Evolutionary conservation across 164 flowering plant species (phyloP), one percentile per base, ranked within the genome.

Genomic region (Litsea cubeba): DNA sequence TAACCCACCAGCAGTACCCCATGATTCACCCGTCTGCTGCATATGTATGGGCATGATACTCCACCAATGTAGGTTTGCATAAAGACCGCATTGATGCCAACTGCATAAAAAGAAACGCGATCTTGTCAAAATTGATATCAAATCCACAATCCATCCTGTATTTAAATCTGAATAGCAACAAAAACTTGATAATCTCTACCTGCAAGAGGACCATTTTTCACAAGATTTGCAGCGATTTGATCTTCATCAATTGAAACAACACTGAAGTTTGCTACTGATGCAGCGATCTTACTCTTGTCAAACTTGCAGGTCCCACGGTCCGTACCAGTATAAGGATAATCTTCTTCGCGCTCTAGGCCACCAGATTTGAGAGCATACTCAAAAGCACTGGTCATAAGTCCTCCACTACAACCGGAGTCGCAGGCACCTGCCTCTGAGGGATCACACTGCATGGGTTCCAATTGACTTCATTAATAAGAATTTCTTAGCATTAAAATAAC

Each of bases 151-250:
- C 18, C 60, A 54, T 54, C 60, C 60, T 17, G n/a, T 17, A 14
- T 54, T 20, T 54, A 5, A 54, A 54, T 54, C n/a, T 54, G 4
- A 54, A 54, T 15, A 2, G 58, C 25, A n/a, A 68, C 3, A 58
- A 50, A 3, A 46, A 30, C 24, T 50, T 3, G 10, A 3, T 12
- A 24, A 14, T 25, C 17, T n/a, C 57, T 75, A 93, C 99, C 89
- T 76, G 99, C 93, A 81, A 93, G 98, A 46, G 99, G 99, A 25
- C 99, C 99, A 75, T 90, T 81, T 74, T 93, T 85, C 78, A 95
- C 98, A 22, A 95, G 93, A 78, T 95, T 95, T 20, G 99, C 99
- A 72, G 99, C 95, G 75, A 93, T 88, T 80, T 95, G 97, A 40
- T 90, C 95, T 81, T 95, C 99, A 76, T 95, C 94, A 35, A 88